These are phyloP conservation scores for Fusarium subtropicale DNA, from an alignment of 2,329 filamentous ascomycete genomes.

Conservation along the genomic window DNA sequence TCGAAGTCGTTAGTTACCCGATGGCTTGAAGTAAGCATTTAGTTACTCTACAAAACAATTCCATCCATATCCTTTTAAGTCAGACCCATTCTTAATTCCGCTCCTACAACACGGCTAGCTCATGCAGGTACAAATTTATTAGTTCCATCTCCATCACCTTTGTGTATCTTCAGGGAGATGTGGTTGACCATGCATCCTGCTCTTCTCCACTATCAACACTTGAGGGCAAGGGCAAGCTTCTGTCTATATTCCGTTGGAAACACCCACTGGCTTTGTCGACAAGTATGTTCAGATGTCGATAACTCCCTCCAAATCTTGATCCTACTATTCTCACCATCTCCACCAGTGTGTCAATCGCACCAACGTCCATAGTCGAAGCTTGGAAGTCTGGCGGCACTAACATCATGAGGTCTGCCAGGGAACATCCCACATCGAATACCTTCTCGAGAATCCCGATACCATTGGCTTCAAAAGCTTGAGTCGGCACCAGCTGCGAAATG, in stretches of 20 bases:
- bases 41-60: not conserved
- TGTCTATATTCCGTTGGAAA: conserved; percentile 1
- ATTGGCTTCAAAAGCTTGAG: conserved; percentile 49
- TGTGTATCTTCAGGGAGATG: not conserved
- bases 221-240: not conserved
- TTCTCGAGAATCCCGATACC: conserved; percentile 52
- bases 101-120: too few relatives aligned
- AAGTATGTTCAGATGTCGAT: conserved; percentile 23
- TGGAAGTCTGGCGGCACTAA: not conserved
- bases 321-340: conserved; percentile 26
- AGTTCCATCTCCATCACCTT: not conserved
- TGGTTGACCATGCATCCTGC: not conserved
- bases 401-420: conserved; percentile 43
- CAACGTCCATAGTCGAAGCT: conserved; percentile 8
- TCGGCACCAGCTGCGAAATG: conserved; percentile 38
- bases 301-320: conserved; percentile 13
- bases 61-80: not conserved
- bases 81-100: too few relatives aligned
- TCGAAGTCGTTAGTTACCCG: too few relatives aligned
- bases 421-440: conserved; percentile 51
- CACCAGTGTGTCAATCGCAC: conserved; percentile 22
- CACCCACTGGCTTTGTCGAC: conserved; percentile 22
- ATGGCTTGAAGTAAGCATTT: too few relatives aligned
- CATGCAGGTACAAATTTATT: not conserved
- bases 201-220: not conserved